Base-by-base conservation (phyloP, 2,329 filamentous ascomycete genomes). In the Colletotrichum shisoi region DNA sequence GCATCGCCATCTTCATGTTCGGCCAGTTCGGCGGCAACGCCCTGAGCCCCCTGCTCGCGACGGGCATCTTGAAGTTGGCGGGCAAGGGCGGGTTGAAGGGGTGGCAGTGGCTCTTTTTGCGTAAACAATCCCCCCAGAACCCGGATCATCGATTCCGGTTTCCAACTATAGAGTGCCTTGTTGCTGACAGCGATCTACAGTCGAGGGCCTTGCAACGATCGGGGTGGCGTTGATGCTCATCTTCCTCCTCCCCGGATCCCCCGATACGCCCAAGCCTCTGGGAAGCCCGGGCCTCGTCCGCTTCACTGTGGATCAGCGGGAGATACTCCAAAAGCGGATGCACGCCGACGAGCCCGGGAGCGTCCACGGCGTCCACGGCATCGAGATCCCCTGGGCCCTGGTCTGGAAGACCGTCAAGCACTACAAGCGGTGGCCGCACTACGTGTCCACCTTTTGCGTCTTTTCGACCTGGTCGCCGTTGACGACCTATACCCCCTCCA, bases 401-500 rank as follows among this genome's bases (percentile, higher is more conserved):
- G 79, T 84, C 0, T 80, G 79, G 75, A 77, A 77, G 57, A 84
- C 82, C 0, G 69, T 84, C 1, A 72, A 73, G 13, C 78, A 84
- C 60, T 78, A 81, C 61, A 76, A 74, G 15, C 78, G 82, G 62
- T 85, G 82, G 82, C 80, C 78, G 6, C 80, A 82, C 58, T 84
- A 82, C 63, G 71, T 84, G 37, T 79, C 81, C 4, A 83, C 82
- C 0, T 83, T 82, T 54, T 79, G 77, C 19, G 82, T 84, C 4
- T 85, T 85, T 66, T 81, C 82, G 1, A 85, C 83, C 0, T 85
- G 83, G 82, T 81, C 80, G 9, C 81, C 83, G 0, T 71, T 85
- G 11, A 85, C 80, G 0, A 84, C 82, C 0, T 85, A 84, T 67
- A 84, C 82, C 0, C 83, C 82, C 0, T 78, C 78, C 3, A 81